These are phyloP conservation scores for Lachancea lanzarotensis DNA, from an alignment of 805 yeast species.

Conservation along the genomic window DNA sequence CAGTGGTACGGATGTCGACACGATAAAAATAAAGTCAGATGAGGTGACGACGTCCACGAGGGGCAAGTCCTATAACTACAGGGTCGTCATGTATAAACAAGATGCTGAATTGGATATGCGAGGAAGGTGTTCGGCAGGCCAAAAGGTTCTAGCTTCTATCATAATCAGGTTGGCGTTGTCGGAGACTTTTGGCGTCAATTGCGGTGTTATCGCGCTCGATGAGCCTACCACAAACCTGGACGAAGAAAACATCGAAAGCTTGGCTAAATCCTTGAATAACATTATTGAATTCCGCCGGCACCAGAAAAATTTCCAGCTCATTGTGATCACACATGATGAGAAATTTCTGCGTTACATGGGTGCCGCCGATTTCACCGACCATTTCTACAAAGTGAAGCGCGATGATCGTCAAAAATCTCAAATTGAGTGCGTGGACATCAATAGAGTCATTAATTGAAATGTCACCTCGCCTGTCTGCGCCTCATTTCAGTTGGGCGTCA, in stretches of 20 bases:
- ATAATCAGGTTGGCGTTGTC: conserved; percentile 87
- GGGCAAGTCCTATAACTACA: conserved; percentile 74
- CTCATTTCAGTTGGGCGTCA: conserved; percentile 6
- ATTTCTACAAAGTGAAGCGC: conserved; percentile 74
- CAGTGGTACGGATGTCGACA: conserved; percentile 91
- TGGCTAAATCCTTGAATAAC: conserved; percentile 70
- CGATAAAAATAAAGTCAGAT: conserved; percentile 80
- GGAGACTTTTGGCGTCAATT: conserved; percentile 89
- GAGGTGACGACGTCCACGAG: conserved; percentile 37
- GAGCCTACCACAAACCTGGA: conserved; percentile 98
- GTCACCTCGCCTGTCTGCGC: not conserved
- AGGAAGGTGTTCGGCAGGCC: conserved; percentile 98
- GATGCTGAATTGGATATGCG: conserved; percentile 94
- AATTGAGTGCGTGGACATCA: conserved; percentile 53
- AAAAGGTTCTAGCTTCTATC: conserved; percentile 87
- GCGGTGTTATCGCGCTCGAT: conserved; percentile 94
- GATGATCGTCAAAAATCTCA: conserved; percentile 76
- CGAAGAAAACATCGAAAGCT: conserved; percentile 76
- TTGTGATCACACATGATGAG: conserved; percentile 96
- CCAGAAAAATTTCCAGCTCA: conserved; percentile 87
- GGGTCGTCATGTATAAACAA: conserved; percentile 92
- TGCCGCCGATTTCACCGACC: conserved; percentile 80
- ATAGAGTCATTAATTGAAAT: conserved; percentile 24
- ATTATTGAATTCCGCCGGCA: conserved; percentile 68
- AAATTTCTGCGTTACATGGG: conserved; percentile 78